phyloP scores from a whole-genome alignment of 2,329 filamentous ascomycete species.

The Calonectria ilicicola region DNA sequence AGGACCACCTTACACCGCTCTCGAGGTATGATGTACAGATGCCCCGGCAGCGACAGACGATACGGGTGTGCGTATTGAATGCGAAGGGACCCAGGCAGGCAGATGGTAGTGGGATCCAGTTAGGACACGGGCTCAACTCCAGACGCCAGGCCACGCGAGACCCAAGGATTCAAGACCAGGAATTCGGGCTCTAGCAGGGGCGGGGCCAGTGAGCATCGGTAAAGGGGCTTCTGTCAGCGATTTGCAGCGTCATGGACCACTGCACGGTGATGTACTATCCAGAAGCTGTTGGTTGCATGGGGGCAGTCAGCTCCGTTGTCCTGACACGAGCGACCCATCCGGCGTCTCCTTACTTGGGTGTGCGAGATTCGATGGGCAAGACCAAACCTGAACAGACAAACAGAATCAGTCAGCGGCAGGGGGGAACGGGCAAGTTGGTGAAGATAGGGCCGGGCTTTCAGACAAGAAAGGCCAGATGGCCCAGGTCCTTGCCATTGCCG shows the following conservation, averaged over 20 bases:
- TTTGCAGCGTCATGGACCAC: conserved; percentile 5
- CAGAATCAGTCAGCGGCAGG: conserved; percentile 3
- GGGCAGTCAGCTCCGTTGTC: conserved; percentile 21
- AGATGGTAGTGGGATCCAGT: conserved; percentile 3
- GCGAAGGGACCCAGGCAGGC: background rate
- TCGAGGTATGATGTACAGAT: conserved; percentile 31
- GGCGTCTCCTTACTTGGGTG: conserved; percentile 24
- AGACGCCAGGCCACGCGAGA: conserved; percentile 36
- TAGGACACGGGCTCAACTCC: conserved; percentile 14
- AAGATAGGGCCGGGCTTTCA: conserved; percentile 1
- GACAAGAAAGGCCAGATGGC: conserved; percentile 9
- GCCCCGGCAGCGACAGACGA: background rate
- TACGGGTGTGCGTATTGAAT: conserved; percentile 10
- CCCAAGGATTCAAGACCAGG: conserved; percentile 39
- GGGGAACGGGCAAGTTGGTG: background rate
- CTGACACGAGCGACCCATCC: conserved; percentile 22
- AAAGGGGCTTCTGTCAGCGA: conserved; percentile 26
- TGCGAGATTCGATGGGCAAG: conserved; percentile 11
- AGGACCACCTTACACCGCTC: conserved; percentile 31
- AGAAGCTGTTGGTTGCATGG: conserved; percentile 22
- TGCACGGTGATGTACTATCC: conserved; percentile 11
- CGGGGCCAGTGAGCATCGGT: conserved; percentile 29
- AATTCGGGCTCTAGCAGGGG: conserved; percentile 43
- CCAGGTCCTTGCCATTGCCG: conserved; percentile 38
- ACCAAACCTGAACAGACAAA: conserved; percentile 6